A percentile compares a stretch with the other conserved stretches of the same genome.
Evolutionary conservation across 331 rosid genomes (phyloP).

Genomic region (Pyrus hybrid): DNA sequence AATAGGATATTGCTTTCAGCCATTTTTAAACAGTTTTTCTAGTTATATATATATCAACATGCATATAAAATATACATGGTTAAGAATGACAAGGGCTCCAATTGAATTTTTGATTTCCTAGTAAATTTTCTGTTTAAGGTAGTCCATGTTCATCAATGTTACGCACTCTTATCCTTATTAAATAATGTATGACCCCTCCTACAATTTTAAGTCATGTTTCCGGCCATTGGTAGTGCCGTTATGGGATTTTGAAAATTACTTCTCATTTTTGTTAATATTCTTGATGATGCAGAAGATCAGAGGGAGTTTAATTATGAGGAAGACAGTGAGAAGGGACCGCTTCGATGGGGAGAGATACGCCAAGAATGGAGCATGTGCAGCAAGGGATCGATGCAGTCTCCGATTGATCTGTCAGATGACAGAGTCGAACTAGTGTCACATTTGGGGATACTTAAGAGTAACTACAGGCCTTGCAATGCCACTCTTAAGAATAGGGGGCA

Average conservation of each 20-base stretch:
- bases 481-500: conserved; percentile 62
- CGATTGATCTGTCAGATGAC: conserved; percentile 37
- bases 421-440: conserved; percentile 31
- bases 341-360: conserved; percentile 50
- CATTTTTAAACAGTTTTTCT: too few species aligned
- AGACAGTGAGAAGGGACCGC: conserved; percentile 37
- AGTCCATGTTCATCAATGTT: too few species aligned
- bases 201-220: too few species aligned
- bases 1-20: too few species aligned
- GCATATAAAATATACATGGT: too few species aligned
- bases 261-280: neutral
- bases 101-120: too few species aligned
- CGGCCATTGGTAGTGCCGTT: neutral
- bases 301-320: conserved; percentile 39
- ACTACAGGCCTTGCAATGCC: conserved; percentile 44
- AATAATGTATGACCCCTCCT: too few species aligned
- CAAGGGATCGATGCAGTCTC: conserved; percentile 65
- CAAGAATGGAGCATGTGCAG: conserved; percentile 48
- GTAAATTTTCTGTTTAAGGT: too few species aligned
- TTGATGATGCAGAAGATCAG: conserved; percentile 36
- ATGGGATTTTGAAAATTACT: neutral
- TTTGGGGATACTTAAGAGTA: conserved; percentile 20
- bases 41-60: too few species aligned
- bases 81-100: too few species aligned
- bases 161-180: too few species aligned